A percentile compares a stretch with the other conserved stretches of the same genome.
phyloP scores from a whole-genome alignment of 179 eudicot species.

The Gypsophila paniculata region DNA sequence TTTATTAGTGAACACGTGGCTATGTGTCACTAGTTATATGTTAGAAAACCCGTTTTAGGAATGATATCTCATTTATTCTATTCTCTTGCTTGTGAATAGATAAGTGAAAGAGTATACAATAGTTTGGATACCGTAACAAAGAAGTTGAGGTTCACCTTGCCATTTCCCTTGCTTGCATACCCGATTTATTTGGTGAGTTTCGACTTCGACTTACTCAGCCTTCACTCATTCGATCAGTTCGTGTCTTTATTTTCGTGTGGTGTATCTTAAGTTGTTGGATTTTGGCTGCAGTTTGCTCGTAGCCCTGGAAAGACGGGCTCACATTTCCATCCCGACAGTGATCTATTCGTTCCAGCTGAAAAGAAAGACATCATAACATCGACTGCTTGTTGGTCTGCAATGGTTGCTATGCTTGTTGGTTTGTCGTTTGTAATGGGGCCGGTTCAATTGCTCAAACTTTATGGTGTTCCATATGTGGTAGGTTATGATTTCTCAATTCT shows the following conservation, averaged over 20 bases:
- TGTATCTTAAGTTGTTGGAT: slow-evolving; percentile 4
- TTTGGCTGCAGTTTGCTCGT: slow-evolving; percentile 63
- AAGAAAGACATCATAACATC: slow-evolving; percentile 76
- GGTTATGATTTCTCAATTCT: slow-evolving; percentile 25
- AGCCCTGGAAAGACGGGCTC: slow-evolving; percentile 86
- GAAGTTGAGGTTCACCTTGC: slow-evolving; percentile 68
- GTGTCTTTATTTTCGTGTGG: neutral
- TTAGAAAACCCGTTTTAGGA: too few species aligned
- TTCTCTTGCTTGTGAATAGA: slow-evolving; percentile 29
- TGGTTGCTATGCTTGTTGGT: slow-evolving; percentile 63
- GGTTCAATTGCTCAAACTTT: slow-evolving; percentile 61
- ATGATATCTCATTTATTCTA: slow-evolving; percentile 3
- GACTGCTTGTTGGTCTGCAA: slow-evolving; percentile 70
- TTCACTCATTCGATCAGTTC: neutral
- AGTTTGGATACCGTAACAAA: slow-evolving; percentile 45
- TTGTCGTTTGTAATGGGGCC: slow-evolving; percentile 76
- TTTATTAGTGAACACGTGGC: too few species aligned
- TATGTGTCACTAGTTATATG: too few species aligned
- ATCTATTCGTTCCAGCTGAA: slow-evolving; percentile 58
- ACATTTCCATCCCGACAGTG: slow-evolving; percentile 69
- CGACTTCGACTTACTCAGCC: neutral
- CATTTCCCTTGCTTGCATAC: slow-evolving; percentile 83
- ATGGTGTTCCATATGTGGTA: slow-evolving; percentile 72
- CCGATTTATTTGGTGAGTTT: slow-evolving; percentile 73
- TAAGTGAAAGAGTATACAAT: slow-evolving; percentile 56